phyloP scores from a whole-genome alignment of 2,329 filamentous ascomycete species.

The Ophiostoma triangulosporum region DNA sequence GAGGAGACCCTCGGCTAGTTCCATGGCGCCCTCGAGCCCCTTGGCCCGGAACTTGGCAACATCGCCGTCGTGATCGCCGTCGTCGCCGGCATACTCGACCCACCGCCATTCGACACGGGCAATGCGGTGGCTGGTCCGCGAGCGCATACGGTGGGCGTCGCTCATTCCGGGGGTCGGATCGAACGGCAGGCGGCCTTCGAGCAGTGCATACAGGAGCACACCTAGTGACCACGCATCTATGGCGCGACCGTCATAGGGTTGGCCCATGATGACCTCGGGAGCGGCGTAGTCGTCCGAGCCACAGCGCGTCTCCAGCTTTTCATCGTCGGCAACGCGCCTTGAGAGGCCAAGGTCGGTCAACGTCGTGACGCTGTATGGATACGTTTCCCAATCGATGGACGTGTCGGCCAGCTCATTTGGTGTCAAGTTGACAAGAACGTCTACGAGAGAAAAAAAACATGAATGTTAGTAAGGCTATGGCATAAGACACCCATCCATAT shows the following conservation, averaged over 20 bases:
- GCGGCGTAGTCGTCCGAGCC: conserved; percentile 96
- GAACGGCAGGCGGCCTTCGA: conserved; percentile 88
- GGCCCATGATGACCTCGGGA: conserved; percentile 89
- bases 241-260: conserved; percentile 81
- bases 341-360: conserved; percentile 87
- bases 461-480: not conserved
- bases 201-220: conserved; percentile 80
- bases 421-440: conserved; percentile 81
- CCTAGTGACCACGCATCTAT: conserved; percentile 94
- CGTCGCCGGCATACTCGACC: conserved; percentile 70
- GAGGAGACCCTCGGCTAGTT: conserved; percentile 71
- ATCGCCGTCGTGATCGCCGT: conserved; percentile 71
- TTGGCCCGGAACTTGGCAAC: conserved; percentile 42
- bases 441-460: conserved; percentile 36
- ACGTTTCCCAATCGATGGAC: conserved; percentile 54
- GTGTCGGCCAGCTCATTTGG: conserved; percentile 49
- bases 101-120: conserved; percentile 92
- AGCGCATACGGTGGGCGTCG: conserved; percentile 62
- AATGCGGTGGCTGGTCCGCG: conserved; percentile 82
- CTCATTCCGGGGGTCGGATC: conserved; percentile 74
- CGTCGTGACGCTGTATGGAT: conserved; percentile 73
- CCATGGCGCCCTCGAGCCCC: conserved; percentile 60
- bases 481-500: not conserved
- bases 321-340: conserved; percentile 69
- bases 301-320: conserved; percentile 84